These are phyloP conservation scores for Scutellaria barbata DNA, from an alignment of 257 asterid genomes.

Conservation along the genomic window DNA sequence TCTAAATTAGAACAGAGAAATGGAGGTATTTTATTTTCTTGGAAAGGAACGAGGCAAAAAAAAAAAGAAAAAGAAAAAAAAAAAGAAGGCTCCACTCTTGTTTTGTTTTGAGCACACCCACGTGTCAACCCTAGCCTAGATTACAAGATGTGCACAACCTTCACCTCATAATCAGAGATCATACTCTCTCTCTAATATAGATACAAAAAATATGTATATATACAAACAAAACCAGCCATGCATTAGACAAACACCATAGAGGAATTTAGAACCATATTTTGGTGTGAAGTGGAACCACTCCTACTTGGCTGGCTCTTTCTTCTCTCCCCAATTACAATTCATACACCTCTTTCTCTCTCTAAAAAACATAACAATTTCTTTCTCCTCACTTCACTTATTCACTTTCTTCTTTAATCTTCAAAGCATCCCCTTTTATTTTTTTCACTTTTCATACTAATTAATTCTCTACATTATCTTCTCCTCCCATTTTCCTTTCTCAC, in stretches of 20 bases:
- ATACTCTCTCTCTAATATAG: background rate
- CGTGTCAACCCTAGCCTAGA: conserved; percentile 19
- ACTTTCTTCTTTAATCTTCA: conserved; percentile 18
- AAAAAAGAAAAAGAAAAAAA: too few species aligned
- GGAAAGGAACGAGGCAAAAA: too few species aligned
- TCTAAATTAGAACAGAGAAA: too few species aligned
- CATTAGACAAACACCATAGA: conserved; percentile 33
- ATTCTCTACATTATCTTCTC: conserved; percentile 14
- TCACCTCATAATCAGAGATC: conserved; percentile 34
- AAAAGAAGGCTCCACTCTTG: conserved; percentile 36
- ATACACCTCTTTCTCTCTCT: conserved; percentile 12
- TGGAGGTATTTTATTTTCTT: too few species aligned
- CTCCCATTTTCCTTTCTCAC: conserved; percentile 6
- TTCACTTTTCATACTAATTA: background rate
- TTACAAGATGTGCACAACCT: conserved; percentile 19
- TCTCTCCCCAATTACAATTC: background rate
- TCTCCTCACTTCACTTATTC: conserved; percentile 46
- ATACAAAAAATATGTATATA: background rate
- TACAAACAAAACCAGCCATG: conserved; percentile 28
- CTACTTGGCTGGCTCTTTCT: conserved; percentile 20
- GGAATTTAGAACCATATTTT: conserved; percentile 30
- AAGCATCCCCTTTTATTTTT: background rate
- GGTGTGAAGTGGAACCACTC: conserved; percentile 37
- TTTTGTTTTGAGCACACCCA: conserved; percentile 16
- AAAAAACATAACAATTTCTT: conserved; percentile 30